A percentile compares a stretch with the other conserved stretches of the same genome.
phyloP scores from a whole-genome alignment of 2,329 filamentous ascomycete genomes.

The Scedosporium dehoogii region DNA sequence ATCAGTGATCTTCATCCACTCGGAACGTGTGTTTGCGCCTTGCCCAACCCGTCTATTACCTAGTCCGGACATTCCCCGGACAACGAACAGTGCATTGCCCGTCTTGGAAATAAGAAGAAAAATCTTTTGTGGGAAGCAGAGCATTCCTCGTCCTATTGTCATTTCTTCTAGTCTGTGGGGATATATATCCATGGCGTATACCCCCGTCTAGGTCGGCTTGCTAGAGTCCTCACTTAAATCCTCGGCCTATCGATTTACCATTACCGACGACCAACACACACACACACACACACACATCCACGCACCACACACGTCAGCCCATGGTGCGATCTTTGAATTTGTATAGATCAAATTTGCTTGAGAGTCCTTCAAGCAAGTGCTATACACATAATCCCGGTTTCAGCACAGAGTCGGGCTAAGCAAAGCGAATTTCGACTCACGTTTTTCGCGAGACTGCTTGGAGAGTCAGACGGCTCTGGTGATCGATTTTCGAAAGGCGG shows the following conservation, averaged over 20 bases:
- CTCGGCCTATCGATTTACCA: background rate
- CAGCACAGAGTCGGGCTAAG: background rate
- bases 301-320: background rate
- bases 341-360: too few relatives aligned
- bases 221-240: background rate
- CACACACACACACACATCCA: background rate
- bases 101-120: background rate
- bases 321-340: background rate
- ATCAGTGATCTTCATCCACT: background rate
- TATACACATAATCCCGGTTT: background rate
- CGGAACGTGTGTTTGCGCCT: background rate
- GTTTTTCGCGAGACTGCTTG: background rate
- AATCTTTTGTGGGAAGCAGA: background rate
- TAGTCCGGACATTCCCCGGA: conserved; percentile 2
- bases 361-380: background rate
- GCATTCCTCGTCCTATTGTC: background rate
- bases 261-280: background rate
- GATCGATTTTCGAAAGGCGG: too few relatives aligned
- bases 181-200: background rate
- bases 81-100: background rate
- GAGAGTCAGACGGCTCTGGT: too few relatives aligned
- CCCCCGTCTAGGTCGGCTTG: background rate
- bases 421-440: background rate
- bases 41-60: background rate
- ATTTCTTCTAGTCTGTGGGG: background rate